Percentiles rank a stretch among this genome's conserved stretches.
These are phyloP conservation scores for Arthrobotrys sinensis DNA, from an alignment of 2,329 filamentous ascomycete species.

Conservation along the genomic window DNA sequence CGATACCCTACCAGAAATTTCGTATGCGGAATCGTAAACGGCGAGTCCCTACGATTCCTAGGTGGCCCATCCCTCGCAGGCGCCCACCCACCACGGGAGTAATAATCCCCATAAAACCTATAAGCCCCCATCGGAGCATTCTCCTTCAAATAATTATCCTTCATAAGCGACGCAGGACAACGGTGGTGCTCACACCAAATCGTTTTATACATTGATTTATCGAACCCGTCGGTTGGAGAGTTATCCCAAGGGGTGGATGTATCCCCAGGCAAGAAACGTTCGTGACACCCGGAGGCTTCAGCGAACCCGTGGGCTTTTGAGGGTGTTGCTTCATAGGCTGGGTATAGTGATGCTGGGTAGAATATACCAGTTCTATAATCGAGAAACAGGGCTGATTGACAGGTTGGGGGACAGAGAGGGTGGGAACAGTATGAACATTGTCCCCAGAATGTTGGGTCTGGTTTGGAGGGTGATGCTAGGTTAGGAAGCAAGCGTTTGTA, in stretches of 20 bases:
- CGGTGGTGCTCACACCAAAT: conserved; percentile 50
- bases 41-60: background rate
- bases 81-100: background rate
- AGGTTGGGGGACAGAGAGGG: conserved; percentile 26
- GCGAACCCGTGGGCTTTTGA: background rate
- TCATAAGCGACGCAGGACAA: conserved; percentile 16
- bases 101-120: conserved; percentile 8
- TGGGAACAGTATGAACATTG: conserved; percentile 27
- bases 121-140: background rate
- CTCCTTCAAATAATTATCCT: background rate
- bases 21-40: background rate
- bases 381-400: conserved; percentile 32
- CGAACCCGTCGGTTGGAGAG: background rate
- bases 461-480: background rate
- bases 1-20: conserved; percentile 1
- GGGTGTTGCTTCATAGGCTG: conserved; percentile 1
- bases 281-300: background rate
- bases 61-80: background rate
- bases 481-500: conserved; percentile 7
- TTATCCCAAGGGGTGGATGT: background rate
- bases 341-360: conserved; percentile 37
- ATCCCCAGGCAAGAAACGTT: background rate
- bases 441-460: background rate
- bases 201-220: conserved; percentile 18
- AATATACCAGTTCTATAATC: conserved; percentile 42